Conservation (phyloP, 1,284 basidiomycete species). For the Phellopilus nigrolimitatus region DNA sequence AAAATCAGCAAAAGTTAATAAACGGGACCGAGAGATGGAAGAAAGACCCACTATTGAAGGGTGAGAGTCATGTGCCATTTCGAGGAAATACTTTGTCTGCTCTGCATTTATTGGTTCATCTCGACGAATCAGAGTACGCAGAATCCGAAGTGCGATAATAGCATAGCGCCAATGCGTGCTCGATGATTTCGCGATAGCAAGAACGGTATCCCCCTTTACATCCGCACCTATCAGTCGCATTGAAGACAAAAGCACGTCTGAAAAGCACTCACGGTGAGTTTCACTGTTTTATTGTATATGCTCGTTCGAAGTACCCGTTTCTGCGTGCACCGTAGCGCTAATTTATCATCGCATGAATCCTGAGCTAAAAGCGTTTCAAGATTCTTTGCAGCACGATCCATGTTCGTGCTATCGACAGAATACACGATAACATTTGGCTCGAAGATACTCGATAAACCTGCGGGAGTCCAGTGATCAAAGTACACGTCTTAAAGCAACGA, state of each 20-base stretch:
- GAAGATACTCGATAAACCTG: conserved; percentile 53
- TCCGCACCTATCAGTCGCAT: background rate
- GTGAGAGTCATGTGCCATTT: conserved; percentile 53
- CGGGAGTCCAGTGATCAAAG: conserved; percentile 11
- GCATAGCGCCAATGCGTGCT: conserved; percentile 83
- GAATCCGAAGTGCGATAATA: conserved; percentile 68
- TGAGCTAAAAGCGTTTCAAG: conserved; percentile 37
- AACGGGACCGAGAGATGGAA: conserved; percentile 1
- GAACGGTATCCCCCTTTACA: conserved; percentile 35
- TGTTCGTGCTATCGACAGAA: conserved; percentile 39
- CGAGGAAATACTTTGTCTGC: conserved; percentile 54
- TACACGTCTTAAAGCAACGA: conserved; percentile 1
- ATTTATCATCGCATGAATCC: conserved; percentile 30
- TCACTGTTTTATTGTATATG: conserved; percentile 37
- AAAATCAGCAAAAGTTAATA: conserved; percentile 16
- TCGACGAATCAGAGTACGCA: conserved; percentile 70
- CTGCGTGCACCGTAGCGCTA: conserved; percentile 41
- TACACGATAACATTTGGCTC: conserved; percentile 59
- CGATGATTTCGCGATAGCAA: conserved; percentile 51
- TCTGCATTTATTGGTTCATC: conserved; percentile 58
- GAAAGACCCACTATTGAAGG: conserved; percentile 52
- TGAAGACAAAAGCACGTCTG: background rate
- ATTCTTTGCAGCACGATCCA: conserved; percentile 34
- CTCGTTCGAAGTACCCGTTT: conserved; percentile 42
- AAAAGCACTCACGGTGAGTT: conserved; percentile 38